Percentiles rank a stretch among this genome's conserved stretches.
Conservation (phyloP, 2,329 filamentous ascomycete species). For the Ambrosiella beaveri region DNA sequence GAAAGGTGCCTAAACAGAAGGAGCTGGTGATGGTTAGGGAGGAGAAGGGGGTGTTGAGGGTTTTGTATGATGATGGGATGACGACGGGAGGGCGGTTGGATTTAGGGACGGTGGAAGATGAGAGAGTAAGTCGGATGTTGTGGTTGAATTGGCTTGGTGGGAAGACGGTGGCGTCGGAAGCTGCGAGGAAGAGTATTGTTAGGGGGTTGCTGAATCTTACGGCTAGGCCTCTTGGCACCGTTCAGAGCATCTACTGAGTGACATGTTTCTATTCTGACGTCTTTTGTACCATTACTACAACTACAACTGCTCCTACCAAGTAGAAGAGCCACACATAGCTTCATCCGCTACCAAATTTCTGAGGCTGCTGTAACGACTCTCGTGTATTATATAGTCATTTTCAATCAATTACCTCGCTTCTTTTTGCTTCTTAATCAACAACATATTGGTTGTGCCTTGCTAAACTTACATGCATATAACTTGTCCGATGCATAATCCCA, state of each 20-base stretch:
- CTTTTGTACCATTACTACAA: too few relatives aligned
- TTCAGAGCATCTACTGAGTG: slow-evolving; percentile 24
- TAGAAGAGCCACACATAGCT: too few relatives aligned
- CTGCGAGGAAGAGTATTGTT: slow-evolving; percentile 63
- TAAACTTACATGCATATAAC: too few relatives aligned
- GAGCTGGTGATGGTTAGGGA: slow-evolving; percentile 60
- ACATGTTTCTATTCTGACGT: too few relatives aligned
- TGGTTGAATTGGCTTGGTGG: slow-evolving; percentile 88
- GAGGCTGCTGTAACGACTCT: background rate
- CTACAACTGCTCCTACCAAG: too few relatives aligned
- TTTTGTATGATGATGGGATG: slow-evolving; percentile 45
- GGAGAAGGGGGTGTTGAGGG: slow-evolving; percentile 43
- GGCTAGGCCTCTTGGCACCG: slow-evolving; percentile 70
- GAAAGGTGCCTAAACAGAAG: slow-evolving; percentile 62
- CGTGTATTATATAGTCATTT: background rate
- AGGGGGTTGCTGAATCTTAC: slow-evolving; percentile 80
- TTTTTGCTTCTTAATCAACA: too few relatives aligned
- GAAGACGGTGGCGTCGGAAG: slow-evolving; percentile 70
- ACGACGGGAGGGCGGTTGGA: slow-evolving; percentile 26
- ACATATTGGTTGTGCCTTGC: too few relatives aligned
- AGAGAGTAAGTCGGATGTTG: slow-evolving; percentile 61
- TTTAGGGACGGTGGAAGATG: slow-evolving; percentile 59
- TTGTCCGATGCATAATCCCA: too few relatives aligned
- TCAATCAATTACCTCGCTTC: too few relatives aligned
- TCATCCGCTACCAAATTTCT: too few relatives aligned